Evolutionary conservation across 352 stramenopile species (phyloP), one percentile per base, ranked within the genome.

Genomic region (Blastocystis sp.): DNA sequence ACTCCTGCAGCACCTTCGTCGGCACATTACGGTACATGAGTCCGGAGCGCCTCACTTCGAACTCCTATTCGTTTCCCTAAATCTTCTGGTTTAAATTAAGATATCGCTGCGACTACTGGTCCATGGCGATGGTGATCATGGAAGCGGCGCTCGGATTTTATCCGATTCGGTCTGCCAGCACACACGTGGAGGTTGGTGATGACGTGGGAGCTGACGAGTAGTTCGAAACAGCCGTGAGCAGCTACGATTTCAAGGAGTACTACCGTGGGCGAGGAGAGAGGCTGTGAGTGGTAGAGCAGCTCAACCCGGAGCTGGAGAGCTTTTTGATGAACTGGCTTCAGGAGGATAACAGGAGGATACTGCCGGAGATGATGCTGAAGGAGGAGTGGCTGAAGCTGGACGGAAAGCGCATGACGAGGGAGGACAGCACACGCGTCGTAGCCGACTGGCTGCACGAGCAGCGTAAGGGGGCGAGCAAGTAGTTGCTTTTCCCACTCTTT

Each of bases 121-220:
- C 74, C 1, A 84, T 84, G 74, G 74, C 74, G 5, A 56, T 84
- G n/a, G 74, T 84, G 11, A 84, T 84, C 41, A 67, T 84, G 74
- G 74, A 84, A 34, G 74, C 74, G 11, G 74, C 74, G 19, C 74
- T 84, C 0, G 74, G 74, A 4, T 84, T 56, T 28, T 84, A 84
- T n/a, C 74, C 74, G 9, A 62, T 84, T 45, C 74, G 66, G 17
- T 10, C 11, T 1, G 28, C 28, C 19, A n/a, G n/a, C 23, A 41
- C 52, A 4, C 56, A 62, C 4, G 56, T 84, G 21, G 74, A 84
- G 65, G 74, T 84, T 7, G 21, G 19, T 59, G 21, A 61, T 2
- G 41, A 17, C 0, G 28, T 14, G 10, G 11, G 60, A 19, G 40
- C 11, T 84, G 21, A 84, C 2, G 11, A 0, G 3, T 84, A 84